Evolutionary conservation across 108 stramenopile species (phyloP).

Genomic region (Heterococcus sp.): DNA sequence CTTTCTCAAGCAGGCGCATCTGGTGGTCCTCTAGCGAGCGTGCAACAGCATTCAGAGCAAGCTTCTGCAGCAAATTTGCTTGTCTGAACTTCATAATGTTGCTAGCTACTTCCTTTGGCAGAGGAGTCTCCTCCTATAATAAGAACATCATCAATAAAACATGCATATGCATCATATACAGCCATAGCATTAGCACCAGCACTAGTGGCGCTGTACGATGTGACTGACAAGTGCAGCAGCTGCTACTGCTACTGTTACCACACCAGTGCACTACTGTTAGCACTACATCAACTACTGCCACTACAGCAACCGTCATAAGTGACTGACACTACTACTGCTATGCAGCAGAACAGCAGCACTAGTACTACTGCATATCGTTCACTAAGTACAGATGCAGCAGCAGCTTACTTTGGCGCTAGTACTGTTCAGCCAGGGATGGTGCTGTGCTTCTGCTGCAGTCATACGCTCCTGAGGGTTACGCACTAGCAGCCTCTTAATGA

Average conservation of each 20-base stretch:
- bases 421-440: conserved; percentile 27
- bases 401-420: neutral
- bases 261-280: too few relatives aligned
- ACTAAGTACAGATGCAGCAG: too few relatives aligned
- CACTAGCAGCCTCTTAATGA: conserved; percentile 45
- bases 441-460: conserved; percentile 44
- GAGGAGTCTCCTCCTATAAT: neutral
- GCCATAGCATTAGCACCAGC: too few relatives aligned
- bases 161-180: too few relatives aligned
- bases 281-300: too few relatives aligned
- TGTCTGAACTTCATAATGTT: conserved; percentile 13
- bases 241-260: too few relatives aligned
- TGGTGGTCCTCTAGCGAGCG: conserved; percentile 10
- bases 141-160: neutral
- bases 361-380: too few relatives aligned
- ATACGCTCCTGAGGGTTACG: conserved; percentile 48
- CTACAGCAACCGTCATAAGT: too few relatives aligned
- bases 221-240: too few relatives aligned
- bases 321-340: too few relatives aligned
- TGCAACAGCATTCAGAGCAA: conserved; percentile 23
- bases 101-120: neutral
- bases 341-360: too few relatives aligned
- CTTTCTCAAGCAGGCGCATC: conserved; percentile 11
- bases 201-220: too few relatives aligned
- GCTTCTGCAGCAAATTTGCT: conserved; percentile 13